Evolutionary conservation across 2,329 filamentous ascomycete genomes (phyloP), one percentile per base, ranked within the genome.

Genomic region (Aquanectria penicillioides): DNA sequence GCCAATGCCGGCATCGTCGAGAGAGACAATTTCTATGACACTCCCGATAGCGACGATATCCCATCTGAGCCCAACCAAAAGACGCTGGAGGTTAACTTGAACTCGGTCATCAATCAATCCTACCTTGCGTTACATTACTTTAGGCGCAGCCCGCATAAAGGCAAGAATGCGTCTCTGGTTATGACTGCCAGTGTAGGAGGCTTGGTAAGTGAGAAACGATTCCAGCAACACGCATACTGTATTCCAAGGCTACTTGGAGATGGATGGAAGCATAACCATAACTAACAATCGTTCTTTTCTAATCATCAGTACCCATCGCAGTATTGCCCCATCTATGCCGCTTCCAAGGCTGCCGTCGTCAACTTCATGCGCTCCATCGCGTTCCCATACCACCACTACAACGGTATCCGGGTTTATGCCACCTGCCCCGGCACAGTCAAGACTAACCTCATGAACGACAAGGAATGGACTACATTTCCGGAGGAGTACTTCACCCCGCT

Each of bases 61-160:
- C 47, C 49, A 3, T 64, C 69, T 4, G 63, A 67, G 55, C 71
- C 69, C 2, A 67, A 69, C 26, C 66, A 67, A 47, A 52, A 67
- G n/a, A 68, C 56, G 20, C 61, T 75, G 38, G 69, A 74, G 46
- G 64, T 74, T 50, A 71, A 77, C 57, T 61, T 77, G 13, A 78
- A 76, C 31, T 71, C 73, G 0, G 74, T 77, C 5, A 62, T 77
- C 7, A 73, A 72, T 18, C 77, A 76, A 12, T 71, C 69, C 6
- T 77, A 79, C 56, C 73, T 80, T 4, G 78, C 78, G 3, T 65
- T 75, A 40, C 76, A 80, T 60, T 80, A 80, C 60, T 79, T 80
- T 62, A 68, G 73, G 22, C 54, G 68, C 13, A 71, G 63, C 28
- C 56, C 63, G 12, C 50, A 64, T 25, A 54, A 61, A 23, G 64